Base-by-base conservation (phyloP, 2,329 filamentous ascomycete genomes). In the Cordyceps fumosorosea region DNA sequence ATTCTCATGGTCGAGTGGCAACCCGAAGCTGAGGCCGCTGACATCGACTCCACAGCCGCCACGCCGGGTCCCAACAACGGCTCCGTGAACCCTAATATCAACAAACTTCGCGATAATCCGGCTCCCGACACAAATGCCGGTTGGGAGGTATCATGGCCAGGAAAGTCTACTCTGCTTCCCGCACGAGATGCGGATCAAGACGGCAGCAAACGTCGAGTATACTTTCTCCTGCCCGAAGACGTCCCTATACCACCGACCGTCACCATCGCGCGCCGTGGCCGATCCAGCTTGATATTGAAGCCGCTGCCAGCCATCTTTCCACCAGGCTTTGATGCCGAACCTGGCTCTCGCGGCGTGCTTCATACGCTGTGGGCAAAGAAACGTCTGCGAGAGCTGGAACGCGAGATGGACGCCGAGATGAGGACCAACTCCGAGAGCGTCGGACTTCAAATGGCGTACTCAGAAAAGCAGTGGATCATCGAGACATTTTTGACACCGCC, bases 1-100 rank as follows among this genome's bases (percentile, higher is more conserved):
- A 88, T 96, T 65, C 78, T 96, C 68, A 95, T 96, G 91, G 88
- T 96, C 45, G 91, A 96, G 74, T 96, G 92, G 92, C 86, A 90
- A 71, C 72, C 75, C 45, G 68, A 67, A 32, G 18, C 60, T 20
- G 55, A 54, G 32, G 22, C 20, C 16, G 16, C 47, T 12, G 50
- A 59, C 22, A n/a, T 44, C 20, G 56, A 59, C 48, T 40, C 50
- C 50, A 54, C 60, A 37, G 45, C 26, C 52, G 24, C 45, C 51
- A 47, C 44, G 48, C 34, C 22, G 48, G 12, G 32, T 37, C 56
- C 22, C 29, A 54, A 51, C 18, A 48, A 34, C 48, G 52, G 37
- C 10, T 54, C 55, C 10, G 50, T 34, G 44, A 56, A 54, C 24
- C 47, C 40, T 54, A 48, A 20, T 26, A 16, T 24, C 40, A 40